Percentiles rank a stretch among this genome's conserved stretches.
phyloP scores from a whole-genome alignment of 371 early-diverging fungal species.

The Mucor saturninus region DNA sequence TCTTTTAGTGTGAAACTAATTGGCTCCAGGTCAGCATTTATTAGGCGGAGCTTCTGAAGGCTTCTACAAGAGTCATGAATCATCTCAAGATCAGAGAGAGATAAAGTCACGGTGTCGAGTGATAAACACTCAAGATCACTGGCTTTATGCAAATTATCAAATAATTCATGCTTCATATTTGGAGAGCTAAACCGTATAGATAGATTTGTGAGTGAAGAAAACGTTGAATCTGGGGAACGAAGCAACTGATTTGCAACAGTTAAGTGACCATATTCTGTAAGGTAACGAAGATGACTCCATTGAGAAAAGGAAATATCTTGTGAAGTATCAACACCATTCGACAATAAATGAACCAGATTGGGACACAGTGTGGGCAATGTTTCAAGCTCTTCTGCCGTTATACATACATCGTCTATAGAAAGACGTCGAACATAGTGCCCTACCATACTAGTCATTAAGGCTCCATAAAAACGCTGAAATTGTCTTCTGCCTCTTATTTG shows the following conservation, averaged over 20 bases:
- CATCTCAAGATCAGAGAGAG: conserved; percentile 17
- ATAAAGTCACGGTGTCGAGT: conserved; percentile 9
- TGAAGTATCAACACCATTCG: background rate
- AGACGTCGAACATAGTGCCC: conserved; percentile 20
- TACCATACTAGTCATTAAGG: background rate
- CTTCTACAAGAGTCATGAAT: conserved; percentile 20
- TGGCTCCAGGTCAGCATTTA: conserved; percentile 7
- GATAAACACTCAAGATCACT: conserved; percentile 10
- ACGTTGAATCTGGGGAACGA: background rate
- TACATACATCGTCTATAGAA: conserved; percentile 14
- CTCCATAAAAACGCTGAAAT: conserved; percentile 11
- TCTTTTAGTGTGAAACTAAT: conserved; percentile 8
- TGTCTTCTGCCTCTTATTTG: conserved; percentile 17
- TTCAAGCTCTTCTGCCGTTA: conserved; percentile 9
- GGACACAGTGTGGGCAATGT: conserved; percentile 13
- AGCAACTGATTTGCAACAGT: conserved; percentile 11
- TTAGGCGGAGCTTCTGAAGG: conserved; percentile 11
- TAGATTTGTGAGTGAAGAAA: conserved; percentile 10
- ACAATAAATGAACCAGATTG: conserved; percentile 12
- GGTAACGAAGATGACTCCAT: conserved; percentile 17
- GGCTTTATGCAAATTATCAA: conserved; percentile 8
- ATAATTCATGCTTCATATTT: conserved; percentile 4
- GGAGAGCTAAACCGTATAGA: conserved; percentile 2
- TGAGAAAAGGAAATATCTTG: background rate
- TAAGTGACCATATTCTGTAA: conserved; percentile 15